Percentiles rank a stretch among this genome's conserved stretches.
Conservation (phyloP, 2,329 filamentous ascomycete genomes). For the Ophiostoma novo-ulmi region DNA sequence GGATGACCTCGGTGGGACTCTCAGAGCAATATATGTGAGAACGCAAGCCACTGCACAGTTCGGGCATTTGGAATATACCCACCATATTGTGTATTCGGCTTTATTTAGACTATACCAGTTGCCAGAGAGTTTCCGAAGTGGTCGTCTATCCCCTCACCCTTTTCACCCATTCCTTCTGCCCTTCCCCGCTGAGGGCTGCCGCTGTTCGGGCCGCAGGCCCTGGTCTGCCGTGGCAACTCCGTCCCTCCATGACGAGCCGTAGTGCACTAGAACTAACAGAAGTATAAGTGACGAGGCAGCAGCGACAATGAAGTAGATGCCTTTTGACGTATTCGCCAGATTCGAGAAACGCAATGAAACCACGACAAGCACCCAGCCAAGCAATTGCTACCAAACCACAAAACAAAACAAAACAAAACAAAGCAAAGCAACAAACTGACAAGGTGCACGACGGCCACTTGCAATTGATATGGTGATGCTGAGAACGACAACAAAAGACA, state of each 20-base stretch:
- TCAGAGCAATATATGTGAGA: not conserved
- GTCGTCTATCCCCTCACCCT: not conserved
- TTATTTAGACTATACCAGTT: not conserved
- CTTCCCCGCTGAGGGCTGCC: not conserved
- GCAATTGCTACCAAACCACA: too few species aligned
- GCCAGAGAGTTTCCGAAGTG: too few species aligned
- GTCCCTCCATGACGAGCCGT: not conserved
- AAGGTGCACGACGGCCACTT: not conserved
- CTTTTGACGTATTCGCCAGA: too few species aligned
- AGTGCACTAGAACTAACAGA: too few species aligned
- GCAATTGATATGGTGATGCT: not conserved
- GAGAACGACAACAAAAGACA: not conserved
- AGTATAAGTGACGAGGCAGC: too few species aligned
- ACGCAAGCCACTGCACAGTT: not conserved
- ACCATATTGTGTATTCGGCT: not conserved
- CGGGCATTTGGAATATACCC: not conserved
- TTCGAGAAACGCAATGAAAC: too few species aligned
- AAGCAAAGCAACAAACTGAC: not conserved
- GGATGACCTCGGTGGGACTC: not conserved
- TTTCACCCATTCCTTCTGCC: not conserved
- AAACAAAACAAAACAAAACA: not conserved
- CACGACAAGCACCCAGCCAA: too few species aligned
- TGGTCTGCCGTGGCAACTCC: not conserved
- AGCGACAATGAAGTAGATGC: too few species aligned
- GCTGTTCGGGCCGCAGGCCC: conserved; percentile 9